These are phyloP conservation scores for Globisporangium yorkense DNA, from an alignment of 352 stramenopile genomes.

Conservation along the genomic window DNA sequence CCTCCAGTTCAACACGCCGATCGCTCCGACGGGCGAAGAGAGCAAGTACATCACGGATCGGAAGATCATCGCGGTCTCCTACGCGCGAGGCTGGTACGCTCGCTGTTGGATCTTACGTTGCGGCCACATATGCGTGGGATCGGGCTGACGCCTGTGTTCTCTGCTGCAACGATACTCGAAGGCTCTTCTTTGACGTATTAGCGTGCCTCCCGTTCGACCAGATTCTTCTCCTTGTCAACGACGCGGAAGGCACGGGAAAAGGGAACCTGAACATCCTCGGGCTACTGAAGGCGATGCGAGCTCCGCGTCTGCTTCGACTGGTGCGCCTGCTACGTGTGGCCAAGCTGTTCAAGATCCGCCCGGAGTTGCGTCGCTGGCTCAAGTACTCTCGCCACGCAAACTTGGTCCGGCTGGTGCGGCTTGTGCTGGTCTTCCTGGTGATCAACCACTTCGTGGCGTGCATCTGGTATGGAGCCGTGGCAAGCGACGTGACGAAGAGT, in stretches of 20 bases:
- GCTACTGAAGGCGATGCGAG: constrained; percentile 60
- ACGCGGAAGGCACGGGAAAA: constrained; percentile 19
- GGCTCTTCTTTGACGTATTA: constrained; percentile 74
- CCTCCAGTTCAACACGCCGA: constrained; percentile 72
- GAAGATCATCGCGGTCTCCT: constrained; percentile 40
- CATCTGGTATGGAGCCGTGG: constrained; percentile 64
- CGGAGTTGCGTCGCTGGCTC: constrained; percentile 70
- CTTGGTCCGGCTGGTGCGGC: constrained; percentile 54
- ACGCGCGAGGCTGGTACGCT: constrained; percentile 54
- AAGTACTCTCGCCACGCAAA: constrained; percentile 81
- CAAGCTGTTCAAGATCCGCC: constrained; percentile 69
- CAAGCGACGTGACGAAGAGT: constrained; percentile 42
- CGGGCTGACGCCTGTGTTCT: background rate
- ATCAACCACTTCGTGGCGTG: constrained; percentile 80
- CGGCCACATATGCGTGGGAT: background rate
- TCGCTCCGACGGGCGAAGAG: constrained; percentile 32
- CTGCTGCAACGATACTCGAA: constrained; percentile 9
- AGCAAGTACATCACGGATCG: constrained; percentile 62
- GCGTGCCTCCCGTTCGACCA: constrained; percentile 75
- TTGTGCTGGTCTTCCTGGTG: constrained; percentile 63
- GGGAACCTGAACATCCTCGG: constrained; percentile 59
- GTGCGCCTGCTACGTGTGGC: constrained; percentile 58
- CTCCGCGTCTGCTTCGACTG: constrained; percentile 61
- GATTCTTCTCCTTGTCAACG: constrained; percentile 47
- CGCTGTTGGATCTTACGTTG: background rate